Conservation (phyloP, 2,329 filamentous ascomycete genomes). For the Exophiala dermatitidis region DNA sequence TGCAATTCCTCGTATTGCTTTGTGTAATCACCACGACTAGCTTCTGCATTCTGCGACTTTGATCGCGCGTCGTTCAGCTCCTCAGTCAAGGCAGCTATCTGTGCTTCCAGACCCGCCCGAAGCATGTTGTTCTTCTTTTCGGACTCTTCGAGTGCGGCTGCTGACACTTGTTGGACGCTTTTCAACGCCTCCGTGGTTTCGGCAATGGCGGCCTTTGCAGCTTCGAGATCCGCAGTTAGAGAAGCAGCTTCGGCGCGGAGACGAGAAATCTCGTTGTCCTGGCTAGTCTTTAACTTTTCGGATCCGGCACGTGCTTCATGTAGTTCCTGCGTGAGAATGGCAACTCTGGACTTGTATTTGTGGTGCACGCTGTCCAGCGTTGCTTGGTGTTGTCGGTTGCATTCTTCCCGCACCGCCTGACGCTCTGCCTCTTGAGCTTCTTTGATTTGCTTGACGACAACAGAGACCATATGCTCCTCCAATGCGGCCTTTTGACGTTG, state of each 20-base stretch:
- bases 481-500: constrained; percentile 17
- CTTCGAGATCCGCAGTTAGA: constrained; percentile 16
- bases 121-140: constrained; percentile 13
- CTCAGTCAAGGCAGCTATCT: constrained; percentile 60
- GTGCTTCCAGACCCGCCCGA: constrained; percentile 56
- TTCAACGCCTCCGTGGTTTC: constrained; percentile 18
- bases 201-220: constrained; percentile 16
- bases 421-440: constrained; percentile 22
- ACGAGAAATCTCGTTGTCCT: constrained; percentile 15
- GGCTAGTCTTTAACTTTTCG: constrained; percentile 12
- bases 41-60: constrained; percentile 42
- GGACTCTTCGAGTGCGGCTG: constrained; percentile 16
- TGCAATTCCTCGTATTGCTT: constrained; percentile 18
- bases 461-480: constrained; percentile 23
- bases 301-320: constrained; percentile 14
- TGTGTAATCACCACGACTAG: constrained; percentile 12
- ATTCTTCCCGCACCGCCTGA: constrained; percentile 14
- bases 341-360: constrained; percentile 22
- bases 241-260: constrained; percentile 13
- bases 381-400: constrained; percentile 11
- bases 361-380: constrained; percentile 17
- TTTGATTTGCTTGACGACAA: constrained; percentile 22
- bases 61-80: constrained; percentile 59
- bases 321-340: constrained; percentile 21
- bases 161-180: constrained; percentile 15